Evolutionary conservation across 495 filamentous ascomycete genomes (phyloP), one percentile per base, ranked within the genome.

Genomic region (Penicillium riverlandense): DNA sequence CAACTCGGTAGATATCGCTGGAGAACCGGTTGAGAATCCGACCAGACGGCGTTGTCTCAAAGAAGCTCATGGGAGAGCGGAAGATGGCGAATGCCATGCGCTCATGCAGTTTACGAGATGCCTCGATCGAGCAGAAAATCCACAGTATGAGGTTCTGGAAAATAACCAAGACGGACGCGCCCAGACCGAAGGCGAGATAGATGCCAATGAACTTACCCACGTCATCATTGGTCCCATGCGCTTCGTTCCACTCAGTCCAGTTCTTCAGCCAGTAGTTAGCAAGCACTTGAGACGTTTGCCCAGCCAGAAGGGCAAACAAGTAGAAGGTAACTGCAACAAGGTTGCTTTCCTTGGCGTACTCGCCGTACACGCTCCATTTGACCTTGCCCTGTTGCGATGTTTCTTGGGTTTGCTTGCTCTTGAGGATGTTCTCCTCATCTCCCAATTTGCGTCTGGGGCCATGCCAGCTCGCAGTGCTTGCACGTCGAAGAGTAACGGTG

Each of bases 81-180:
- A 99, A 99, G 54, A 97, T 97, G 6, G 94, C 88, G 53, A 85
- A 90, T 35, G 94, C 94, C 94, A 99, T 99, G 45, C 88, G 80
- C 67, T 99, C 91, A 62, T 99, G 94, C 27, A 99, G 77, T 66
- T 97, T 97, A 13, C 90, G 79, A 33, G 90, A 95, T 39, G 94
- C 94, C 77, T 97, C 90, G 48, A 99, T 96, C 2, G 94, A 96
- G 67, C 94, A 99, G 69, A 96, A 96, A 50, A 99, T 96, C 91
- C 91, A 97, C 13, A 99, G 71, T 46, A 99, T 90, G 44, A 99
- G 70, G 27, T 91, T 96, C 67, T 99, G 94, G 31, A 92, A 54
- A 35, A 96, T 88, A 13, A 91, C 89, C 50, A 99, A 70, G 29
- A 75, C 75, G 22, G 94, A 83, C 14, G 86, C 81, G n/a, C 94